A percentile compares a stretch with the other conserved stretches of the same genome.
phyloP scores from a whole-genome alignment of 352 stramenopile genomes.

The Phytophthora pinifolia region DNA sequence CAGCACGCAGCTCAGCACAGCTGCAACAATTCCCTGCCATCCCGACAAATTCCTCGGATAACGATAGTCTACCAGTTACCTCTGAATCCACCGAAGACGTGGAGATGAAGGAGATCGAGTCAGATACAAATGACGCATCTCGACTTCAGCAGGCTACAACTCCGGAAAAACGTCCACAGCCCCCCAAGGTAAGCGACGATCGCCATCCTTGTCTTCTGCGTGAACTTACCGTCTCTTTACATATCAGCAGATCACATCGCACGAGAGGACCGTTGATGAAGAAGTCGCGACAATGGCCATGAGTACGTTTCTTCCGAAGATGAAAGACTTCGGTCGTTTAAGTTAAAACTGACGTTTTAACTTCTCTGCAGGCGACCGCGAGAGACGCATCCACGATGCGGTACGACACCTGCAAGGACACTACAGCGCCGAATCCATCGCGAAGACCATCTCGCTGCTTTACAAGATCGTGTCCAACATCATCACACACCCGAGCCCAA shows the following conservation, averaged over 20 bases:
- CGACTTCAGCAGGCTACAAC: background rate
- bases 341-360: constrained; percentile 7
- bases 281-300: constrained; percentile 38
- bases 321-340: background rate
- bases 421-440: constrained; percentile 33
- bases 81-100: constrained; percentile 7
- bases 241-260: background rate
- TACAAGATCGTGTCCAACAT: constrained; percentile 81
- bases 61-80: background rate
- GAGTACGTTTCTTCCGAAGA: constrained; percentile 33
- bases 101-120: constrained; percentile 20
- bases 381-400: constrained; percentile 50
- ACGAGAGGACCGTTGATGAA: constrained; percentile 20
- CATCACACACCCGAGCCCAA: constrained; percentile 47
- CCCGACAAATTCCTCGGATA: background rate
- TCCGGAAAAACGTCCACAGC: background rate
- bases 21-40: background rate
- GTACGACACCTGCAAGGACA: constrained; percentile 39
- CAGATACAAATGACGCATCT: background rate
- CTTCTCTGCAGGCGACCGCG: constrained; percentile 45
- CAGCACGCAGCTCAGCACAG: background rate
- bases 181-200: constrained; percentile 10
- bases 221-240: too few species aligned
- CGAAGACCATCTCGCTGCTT: constrained; percentile 43
- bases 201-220: too few species aligned